Conservation (phyloP, 2,329 filamentous ascomycete genomes). For the Tolypocladium ophioglossoides region DNA sequence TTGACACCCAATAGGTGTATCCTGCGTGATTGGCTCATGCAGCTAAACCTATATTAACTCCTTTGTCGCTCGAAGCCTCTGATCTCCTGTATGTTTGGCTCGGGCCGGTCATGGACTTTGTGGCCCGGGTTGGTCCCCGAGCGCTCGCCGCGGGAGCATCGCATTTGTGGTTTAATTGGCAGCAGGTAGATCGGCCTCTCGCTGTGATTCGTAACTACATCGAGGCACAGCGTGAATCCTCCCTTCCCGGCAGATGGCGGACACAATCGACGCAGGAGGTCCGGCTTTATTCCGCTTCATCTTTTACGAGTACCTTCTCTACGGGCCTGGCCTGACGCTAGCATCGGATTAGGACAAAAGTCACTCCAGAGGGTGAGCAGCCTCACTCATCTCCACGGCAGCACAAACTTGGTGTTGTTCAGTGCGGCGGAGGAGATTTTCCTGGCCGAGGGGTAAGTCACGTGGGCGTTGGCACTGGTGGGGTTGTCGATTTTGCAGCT, state of each 20-base stretch:
- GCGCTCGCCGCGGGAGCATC: neutral
- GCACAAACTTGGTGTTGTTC: slow-evolving; percentile 29
- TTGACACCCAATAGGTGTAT: too few relatives aligned
- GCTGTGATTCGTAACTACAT: neutral
- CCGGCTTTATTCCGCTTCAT: neutral
- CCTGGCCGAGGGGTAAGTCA: slow-evolving; percentile 29
- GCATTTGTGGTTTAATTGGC: neutral
- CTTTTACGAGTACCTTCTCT: neutral
- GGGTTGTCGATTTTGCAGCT: slow-evolving; percentile 3
- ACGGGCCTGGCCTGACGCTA: neutral
- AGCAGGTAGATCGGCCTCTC: too few relatives aligned
- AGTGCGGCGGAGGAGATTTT: slow-evolving; percentile 27
- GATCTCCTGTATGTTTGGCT: neutral
- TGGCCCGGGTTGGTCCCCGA: neutral
- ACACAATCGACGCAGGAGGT: too few relatives aligned
- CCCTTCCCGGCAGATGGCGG: too few relatives aligned
- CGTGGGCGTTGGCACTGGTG: slow-evolving; percentile 15
- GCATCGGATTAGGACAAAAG: too few relatives aligned
- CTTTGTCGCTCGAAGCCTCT: too few relatives aligned
- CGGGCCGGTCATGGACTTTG: neutral
- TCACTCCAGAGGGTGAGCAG: too few relatives aligned
- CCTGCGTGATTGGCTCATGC: too few relatives aligned
- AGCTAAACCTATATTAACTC: too few relatives aligned
- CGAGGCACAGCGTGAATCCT: too few relatives aligned
- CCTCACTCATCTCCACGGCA: too few relatives aligned